Evolutionary conservation across 179 eudicot genomes (phyloP).

Genomic region (Beta corolliflora): DNA sequence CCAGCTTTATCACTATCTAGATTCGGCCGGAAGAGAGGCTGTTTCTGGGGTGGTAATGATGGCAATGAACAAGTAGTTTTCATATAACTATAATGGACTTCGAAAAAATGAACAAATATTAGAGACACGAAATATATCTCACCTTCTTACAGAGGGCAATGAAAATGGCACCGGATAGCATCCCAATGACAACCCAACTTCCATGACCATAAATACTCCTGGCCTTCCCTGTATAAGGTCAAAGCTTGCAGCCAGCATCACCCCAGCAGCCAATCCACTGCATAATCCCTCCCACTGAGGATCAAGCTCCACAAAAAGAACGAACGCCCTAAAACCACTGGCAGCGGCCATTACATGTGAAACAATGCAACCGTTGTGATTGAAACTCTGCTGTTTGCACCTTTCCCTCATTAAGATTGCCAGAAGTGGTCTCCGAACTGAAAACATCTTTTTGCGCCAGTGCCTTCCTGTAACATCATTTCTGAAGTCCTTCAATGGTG

Average conservation of each 20-base stretch:
- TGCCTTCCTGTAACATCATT: constrained; percentile 56
- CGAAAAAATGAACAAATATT: background rate
- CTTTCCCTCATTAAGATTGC: constrained; percentile 40
- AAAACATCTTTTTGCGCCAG: constrained; percentile 56
- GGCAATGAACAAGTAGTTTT: background rate
- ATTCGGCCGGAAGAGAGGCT: background rate
- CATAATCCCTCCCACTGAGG: constrained; percentile 96
- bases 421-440: constrained; percentile 36
- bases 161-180: constrained; percentile 81
- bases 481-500: constrained; percentile 57
- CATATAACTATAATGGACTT: background rate
- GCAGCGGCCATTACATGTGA: constrained; percentile 95
- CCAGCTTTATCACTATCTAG: background rate
- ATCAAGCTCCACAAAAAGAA: too few species aligned
- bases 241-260: constrained; percentile 98
- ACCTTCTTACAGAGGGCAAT: constrained; percentile 95
- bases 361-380: constrained; percentile 79
- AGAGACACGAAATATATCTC: constrained; percentile 3
- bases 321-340: constrained; percentile 95
- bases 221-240: constrained; percentile 95
- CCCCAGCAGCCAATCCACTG: constrained; percentile 98
- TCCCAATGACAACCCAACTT: constrained; percentile 85
- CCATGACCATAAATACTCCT: constrained; percentile 93
- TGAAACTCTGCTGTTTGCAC: constrained; percentile 61
- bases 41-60: background rate